Conservation (phyloP, 345 rosid genomes). For the Eucalyptus rudis region DNA sequence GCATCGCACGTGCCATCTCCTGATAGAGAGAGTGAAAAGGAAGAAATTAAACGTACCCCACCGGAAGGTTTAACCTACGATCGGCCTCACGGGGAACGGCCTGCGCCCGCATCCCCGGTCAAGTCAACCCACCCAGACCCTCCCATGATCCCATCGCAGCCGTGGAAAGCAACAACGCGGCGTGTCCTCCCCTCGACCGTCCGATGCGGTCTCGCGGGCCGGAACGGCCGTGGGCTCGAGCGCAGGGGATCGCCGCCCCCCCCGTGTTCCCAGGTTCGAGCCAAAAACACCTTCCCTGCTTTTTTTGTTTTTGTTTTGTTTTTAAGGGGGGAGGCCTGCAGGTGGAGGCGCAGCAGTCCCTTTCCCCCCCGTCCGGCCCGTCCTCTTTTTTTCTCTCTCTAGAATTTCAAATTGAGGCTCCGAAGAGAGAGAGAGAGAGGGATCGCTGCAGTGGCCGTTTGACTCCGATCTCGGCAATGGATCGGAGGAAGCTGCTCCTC, state of each 20-base stretch:
- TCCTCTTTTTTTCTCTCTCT: background rate
- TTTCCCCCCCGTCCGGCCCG: background rate
- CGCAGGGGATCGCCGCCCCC: background rate
- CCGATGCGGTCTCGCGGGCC: background rate
- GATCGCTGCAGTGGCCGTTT: background rate
- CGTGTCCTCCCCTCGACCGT: background rate
- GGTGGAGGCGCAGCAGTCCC: background rate
- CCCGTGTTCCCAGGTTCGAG: background rate
- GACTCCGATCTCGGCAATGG: background rate
- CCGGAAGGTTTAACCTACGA: background rate
- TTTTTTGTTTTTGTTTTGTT: no score
- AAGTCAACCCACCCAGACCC: background rate
- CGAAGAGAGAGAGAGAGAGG: background rate
- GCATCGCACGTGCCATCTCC: background rate
- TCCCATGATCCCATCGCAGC: background rate
- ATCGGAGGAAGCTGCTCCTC: conserved; percentile 21
- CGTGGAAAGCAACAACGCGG: background rate
- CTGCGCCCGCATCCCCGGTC: background rate
- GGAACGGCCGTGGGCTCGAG: background rate
- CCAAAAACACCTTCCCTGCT: background rate
- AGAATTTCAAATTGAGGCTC: background rate
- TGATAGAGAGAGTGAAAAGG: background rate
- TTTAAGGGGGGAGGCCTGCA: background rate
- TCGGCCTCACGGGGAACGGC: background rate
- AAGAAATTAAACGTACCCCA: no score